Conservation (phyloP, 768 basidiomycete species). For the Leccinellum rugosiceps region DNA sequence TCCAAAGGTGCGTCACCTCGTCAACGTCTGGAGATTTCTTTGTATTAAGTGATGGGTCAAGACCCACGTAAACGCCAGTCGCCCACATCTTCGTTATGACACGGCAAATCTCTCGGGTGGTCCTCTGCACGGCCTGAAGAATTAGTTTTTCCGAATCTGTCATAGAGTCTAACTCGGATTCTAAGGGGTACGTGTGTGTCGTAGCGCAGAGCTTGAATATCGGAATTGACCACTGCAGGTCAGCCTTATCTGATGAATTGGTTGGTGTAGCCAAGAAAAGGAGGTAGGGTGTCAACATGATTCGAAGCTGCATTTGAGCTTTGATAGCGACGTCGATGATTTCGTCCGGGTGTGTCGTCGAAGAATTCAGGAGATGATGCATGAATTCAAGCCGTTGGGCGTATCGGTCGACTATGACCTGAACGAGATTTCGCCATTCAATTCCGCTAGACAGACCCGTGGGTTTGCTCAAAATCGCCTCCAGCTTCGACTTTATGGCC, state of each 20-base stretch:
- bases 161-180: slow-evolving; percentile 9
- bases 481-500: slow-evolving; percentile 5
- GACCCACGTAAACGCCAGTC: slow-evolving; percentile 28
- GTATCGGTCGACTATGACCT: slow-evolving; percentile 30
- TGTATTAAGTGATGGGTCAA: slow-evolving; percentile 12
- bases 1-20: slow-evolving; percentile 10
- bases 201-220: slow-evolving; percentile 30
- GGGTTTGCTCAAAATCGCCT: slow-evolving; percentile 8
- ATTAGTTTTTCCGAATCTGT: slow-evolving; percentile 30
- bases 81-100: slow-evolving; percentile 48
- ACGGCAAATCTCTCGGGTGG: slow-evolving; percentile 44
- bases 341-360: slow-evolving; percentile 1
- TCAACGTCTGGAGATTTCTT: not conserved
- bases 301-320: slow-evolving; percentile 23
- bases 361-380: slow-evolving; percentile 18
- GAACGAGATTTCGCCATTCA: slow-evolving; percentile 34
- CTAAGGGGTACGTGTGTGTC: slow-evolving; percentile 20
- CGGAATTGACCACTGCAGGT: slow-evolving; percentile 28
- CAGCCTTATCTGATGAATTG: not conserved
- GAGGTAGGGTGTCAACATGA: slow-evolving; percentile 31
- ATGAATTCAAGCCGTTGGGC: slow-evolving; percentile 29
- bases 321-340: slow-evolving; percentile 9
- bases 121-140: slow-evolving; percentile 29
- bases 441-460: slow-evolving; percentile 23
- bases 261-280: slow-evolving; percentile 11